These are phyloP conservation scores for Triadica sebifera DNA, from an alignment of 345 rosid species.

Conservation along the genomic window DNA sequence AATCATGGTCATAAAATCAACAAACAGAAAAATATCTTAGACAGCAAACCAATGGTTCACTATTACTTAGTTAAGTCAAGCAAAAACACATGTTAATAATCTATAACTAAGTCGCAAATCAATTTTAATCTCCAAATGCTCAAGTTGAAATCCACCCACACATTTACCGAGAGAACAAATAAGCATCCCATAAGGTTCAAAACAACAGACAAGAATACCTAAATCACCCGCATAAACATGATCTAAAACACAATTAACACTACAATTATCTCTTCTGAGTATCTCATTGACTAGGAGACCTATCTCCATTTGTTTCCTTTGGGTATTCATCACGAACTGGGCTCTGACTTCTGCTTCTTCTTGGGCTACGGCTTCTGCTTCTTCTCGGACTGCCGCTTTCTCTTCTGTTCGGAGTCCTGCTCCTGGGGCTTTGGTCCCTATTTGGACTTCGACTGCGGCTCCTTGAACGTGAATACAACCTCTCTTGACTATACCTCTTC, in stretches of 20 bases:
- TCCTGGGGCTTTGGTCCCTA: constrained; percentile 29
- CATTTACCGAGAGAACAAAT: constrained; percentile 3
- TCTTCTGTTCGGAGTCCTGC: too few relatives aligned
- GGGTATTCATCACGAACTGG: constrained; percentile 27
- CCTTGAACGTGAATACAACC: constrained; percentile 50
- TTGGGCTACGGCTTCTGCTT: constrained; percentile 19
- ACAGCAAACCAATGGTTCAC: neutral
- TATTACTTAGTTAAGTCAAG: neutral
- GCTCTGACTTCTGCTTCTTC: too few relatives aligned
- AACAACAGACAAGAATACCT: constrained; percentile 9
- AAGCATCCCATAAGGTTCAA: constrained; percentile 12
- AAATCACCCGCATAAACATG: constrained; percentile 3
- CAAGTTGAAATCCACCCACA: neutral
- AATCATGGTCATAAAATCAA: neutral
- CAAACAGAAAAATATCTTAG: neutral
- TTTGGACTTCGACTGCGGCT: constrained; percentile 62
- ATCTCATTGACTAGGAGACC: constrained; percentile 71
- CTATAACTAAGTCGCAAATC: neutral
- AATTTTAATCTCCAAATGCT: neutral
- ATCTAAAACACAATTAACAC: constrained; percentile 9
- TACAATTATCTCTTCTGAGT: neutral
- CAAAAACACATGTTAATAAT: neutral
- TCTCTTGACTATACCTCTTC: constrained; percentile 28
- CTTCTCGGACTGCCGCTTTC: constrained; percentile 14
- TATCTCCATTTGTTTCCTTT: constrained; percentile 42